These are phyloP conservation scores for Citrus maxima DNA, from an alignment of 345 rosid species.

Conservation along the genomic window DNA sequence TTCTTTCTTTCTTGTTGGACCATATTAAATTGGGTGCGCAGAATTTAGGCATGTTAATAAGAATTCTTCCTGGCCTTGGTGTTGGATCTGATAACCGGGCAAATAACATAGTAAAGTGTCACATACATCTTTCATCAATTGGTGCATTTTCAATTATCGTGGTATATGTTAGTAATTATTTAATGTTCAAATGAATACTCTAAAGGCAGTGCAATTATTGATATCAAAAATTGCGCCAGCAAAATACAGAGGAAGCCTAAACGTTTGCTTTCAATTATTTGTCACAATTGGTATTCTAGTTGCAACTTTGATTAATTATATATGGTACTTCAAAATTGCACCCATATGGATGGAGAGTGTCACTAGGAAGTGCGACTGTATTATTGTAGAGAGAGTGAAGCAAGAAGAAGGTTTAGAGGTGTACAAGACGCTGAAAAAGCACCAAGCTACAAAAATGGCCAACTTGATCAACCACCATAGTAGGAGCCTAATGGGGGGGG, in stretches of 20 bases:
- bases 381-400: too few relatives aligned
- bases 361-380: too few relatives aligned
- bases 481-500: conserved; percentile 21
- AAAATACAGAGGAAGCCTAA: conserved; percentile 54
- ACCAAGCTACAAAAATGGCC: conserved; percentile 29
- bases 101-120: not conserved
- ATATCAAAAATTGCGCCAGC: conserved; percentile 76
- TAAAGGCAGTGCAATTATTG: conserved; percentile 70
- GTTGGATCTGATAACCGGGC: conserved; percentile 80
- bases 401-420: too few relatives aligned
- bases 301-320: conserved; percentile 30
- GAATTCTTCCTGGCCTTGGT: conserved; percentile 65
- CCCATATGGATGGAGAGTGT: too few relatives aligned
- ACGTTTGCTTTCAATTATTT: conserved; percentile 57
- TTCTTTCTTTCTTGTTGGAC: conserved; percentile 58
- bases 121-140: not conserved
- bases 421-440: too few relatives aligned
- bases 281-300: conserved; percentile 58
- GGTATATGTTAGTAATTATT: not conserved
- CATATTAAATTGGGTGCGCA: conserved; percentile 36
- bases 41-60: conserved; percentile 52
- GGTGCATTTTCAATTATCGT: not conserved
- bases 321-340: too few relatives aligned
- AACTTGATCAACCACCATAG: conserved; percentile 36
- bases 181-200: not conserved